Conservation (phyloP, 2,329 filamentous ascomycete genomes). For the Reticulascus tulasneorum region DNA sequence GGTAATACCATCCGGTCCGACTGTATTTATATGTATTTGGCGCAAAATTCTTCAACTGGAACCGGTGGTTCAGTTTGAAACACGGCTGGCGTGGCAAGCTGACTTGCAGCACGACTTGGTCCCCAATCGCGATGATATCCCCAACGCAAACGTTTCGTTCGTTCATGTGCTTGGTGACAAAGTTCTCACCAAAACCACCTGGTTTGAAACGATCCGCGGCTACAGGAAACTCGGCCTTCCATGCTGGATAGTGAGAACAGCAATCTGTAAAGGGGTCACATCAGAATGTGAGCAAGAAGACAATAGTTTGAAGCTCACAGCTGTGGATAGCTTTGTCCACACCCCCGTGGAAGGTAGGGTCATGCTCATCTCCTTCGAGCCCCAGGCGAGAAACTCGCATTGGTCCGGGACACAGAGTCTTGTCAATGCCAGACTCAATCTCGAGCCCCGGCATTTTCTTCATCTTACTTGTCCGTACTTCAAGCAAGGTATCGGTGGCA, state of each 20-base stretch:
- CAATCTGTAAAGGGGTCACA: conserved; percentile 43
- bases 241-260: conserved; percentile 52
- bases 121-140: conserved; percentile 51
- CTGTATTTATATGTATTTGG: conserved; percentile 51
- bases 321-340: conserved; percentile 60
- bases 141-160: conserved; percentile 64
- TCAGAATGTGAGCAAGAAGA: background rate
- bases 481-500: conserved; percentile 45
- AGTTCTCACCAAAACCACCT: conserved; percentile 63
- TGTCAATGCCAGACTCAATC: conserved; percentile 55
- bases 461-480: conserved; percentile 55
- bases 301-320: conserved; percentile 33
- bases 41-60: conserved; percentile 59
- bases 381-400: conserved; percentile 45
- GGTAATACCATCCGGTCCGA: conserved; percentile 64
- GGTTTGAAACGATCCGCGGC: conserved; percentile 47
- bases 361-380: conserved; percentile 57
- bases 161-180: conserved; percentile 54
- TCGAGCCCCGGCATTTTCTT: conserved; percentile 48
- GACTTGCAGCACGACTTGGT: conserved; percentile 52
- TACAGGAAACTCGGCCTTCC: conserved; percentile 49
- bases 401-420: conserved; percentile 37
- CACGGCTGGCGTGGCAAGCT: conserved; percentile 61
- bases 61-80: conserved; percentile 67
- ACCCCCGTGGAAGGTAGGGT: conserved; percentile 58